A percentile compares a stretch with the other conserved stretches of the same genome.
Conservation (phyloP, 2,329 filamentous ascomycete genomes). For the Xylaria arbuscula region DNA sequence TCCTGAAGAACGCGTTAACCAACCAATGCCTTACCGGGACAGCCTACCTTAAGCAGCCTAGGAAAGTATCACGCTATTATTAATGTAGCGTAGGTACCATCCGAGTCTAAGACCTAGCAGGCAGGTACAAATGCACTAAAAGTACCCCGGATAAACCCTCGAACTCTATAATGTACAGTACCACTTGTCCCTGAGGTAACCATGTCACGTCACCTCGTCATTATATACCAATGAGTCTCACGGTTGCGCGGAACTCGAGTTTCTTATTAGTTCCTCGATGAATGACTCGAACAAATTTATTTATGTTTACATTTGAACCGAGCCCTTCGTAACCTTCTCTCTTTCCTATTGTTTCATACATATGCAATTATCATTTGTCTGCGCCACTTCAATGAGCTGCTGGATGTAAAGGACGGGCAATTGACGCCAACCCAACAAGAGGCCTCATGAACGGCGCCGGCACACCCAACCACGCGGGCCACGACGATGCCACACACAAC, state of each 20-base stretch:
- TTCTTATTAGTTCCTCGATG: neutral
- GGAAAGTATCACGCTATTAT: neutral
- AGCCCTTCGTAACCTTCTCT: neutral
- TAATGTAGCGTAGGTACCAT: neutral
- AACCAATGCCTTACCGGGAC: neutral
- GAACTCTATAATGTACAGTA: neutral
- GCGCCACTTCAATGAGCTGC: slow-evolving; percentile 37
- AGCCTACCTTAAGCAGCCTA: neutral
- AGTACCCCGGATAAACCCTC: neutral
- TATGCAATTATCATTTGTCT: neutral
- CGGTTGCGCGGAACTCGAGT: neutral
- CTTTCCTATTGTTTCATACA: neutral
- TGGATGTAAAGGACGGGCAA: slow-evolving; percentile 27
- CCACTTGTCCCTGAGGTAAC: slow-evolving; percentile 3
- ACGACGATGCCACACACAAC: slow-evolving; percentile 45
- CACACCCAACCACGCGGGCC: slow-evolving; percentile 46
- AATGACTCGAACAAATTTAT: neutral
- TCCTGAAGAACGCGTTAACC: neutral
- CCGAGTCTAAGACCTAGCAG: neutral
- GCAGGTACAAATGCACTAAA: neutral
- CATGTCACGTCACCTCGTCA: slow-evolving; percentile 24
- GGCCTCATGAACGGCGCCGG: slow-evolving; percentile 47
- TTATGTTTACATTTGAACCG: neutral
- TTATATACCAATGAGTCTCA: neutral
- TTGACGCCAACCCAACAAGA: slow-evolving; percentile 28